Percentiles rank a stretch among this genome's conserved stretches.
Conservation (phyloP, 176 grass and related monocot genomes). For the Hyparrhenia diplandra region DNA sequence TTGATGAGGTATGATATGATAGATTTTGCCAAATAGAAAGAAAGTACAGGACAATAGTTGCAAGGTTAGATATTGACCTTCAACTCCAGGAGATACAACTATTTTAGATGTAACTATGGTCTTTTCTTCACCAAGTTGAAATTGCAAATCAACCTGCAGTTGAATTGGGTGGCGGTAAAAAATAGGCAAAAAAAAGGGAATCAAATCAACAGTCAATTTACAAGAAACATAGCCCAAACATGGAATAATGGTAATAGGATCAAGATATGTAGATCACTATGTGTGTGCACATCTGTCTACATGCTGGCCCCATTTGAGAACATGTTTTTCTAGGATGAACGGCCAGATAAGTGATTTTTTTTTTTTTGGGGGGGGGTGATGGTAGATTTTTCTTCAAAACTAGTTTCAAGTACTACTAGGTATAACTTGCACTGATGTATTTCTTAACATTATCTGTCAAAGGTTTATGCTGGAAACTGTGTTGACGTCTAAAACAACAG, state of each 20-base stretch:
- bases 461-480: neutral
- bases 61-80: conserved; percentile 45
- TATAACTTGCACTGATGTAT: neutral
- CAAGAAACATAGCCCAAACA: neutral
- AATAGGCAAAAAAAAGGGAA: neutral
- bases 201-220: neutral
- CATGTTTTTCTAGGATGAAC: neutral
- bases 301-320: neutral
- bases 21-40: neutral
- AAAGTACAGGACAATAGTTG: neutral
- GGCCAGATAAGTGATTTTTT: neutral
- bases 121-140: conserved; percentile 90
- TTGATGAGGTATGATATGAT: neutral
- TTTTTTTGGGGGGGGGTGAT: no score
- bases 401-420: neutral
- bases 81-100: conserved; percentile 56
- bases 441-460: neutral
- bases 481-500: neutral
- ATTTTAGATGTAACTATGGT: conserved; percentile 91
- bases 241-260: no score
- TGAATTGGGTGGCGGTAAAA: conserved; percentile 9
- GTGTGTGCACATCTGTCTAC: no score
- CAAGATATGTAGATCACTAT: neutral
- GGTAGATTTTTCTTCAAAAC: neutral
- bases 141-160: conserved; percentile 76